Evolutionary conservation across 2,329 filamentous ascomycete species (phyloP).

Genomic region (Sclerotinia nivalis): DNA sequence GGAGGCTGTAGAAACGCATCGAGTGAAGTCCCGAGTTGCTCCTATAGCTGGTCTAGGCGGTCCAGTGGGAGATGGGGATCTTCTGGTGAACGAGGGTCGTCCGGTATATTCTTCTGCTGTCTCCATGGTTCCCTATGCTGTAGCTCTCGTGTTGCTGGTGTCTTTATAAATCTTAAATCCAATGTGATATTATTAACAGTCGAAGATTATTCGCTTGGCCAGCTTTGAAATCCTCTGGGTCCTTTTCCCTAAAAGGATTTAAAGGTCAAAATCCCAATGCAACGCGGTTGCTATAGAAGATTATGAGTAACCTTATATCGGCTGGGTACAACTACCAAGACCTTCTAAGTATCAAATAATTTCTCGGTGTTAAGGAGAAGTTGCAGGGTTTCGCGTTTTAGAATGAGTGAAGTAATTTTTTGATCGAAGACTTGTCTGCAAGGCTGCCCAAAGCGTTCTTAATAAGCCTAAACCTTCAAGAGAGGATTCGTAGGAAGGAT

Average conservation of each 20-base stretch:
- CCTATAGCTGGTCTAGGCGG: constrained; percentile 64
- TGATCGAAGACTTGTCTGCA: not conserved
- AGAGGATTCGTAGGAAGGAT: not conserved
- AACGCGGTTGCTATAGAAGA: constrained; percentile 32
- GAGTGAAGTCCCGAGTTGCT: constrained; percentile 58
- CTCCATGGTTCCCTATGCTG: constrained; percentile 44
- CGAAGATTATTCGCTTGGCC: not conserved
- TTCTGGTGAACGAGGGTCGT: constrained; percentile 37
- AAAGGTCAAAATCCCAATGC: constrained; percentile 1
- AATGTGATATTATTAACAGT: constrained; percentile 5
- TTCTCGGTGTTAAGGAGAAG: constrained; percentile 23
- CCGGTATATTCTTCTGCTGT: constrained; percentile 36
- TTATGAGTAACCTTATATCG: constrained; percentile 27
- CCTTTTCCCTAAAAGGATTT: not conserved
- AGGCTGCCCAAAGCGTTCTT: constrained; percentile 20
- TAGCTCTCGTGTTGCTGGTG: not conserved
- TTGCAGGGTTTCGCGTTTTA: constrained; percentile 21
- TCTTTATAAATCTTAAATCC: not conserved
- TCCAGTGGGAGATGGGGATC: constrained; percentile 64
- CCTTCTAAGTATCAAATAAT: constrained; percentile 26
- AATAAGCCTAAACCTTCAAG: not conserved
- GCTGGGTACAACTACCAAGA: not conserved
- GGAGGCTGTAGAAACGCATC: constrained; percentile 62
- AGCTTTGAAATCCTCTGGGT: constrained; percentile 1
- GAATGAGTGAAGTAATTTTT: constrained; percentile 18